Evolutionary conservation across 2,329 filamentous ascomycete genomes (phyloP).

Genomic region (Epichloe sylvatica): DNA sequence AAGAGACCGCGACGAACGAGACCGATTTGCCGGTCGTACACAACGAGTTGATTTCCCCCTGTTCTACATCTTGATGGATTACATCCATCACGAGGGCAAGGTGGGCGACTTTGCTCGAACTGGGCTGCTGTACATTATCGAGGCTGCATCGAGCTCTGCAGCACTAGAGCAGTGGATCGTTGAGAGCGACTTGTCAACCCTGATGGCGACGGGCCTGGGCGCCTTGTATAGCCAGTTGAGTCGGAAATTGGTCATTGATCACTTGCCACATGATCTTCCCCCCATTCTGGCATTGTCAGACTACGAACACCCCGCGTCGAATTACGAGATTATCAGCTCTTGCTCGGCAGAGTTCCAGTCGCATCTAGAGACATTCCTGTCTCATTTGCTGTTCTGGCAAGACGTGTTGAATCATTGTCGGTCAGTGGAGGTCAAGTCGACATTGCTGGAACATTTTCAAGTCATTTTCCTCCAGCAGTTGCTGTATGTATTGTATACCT

Average conservation of each 20-base stretch:
- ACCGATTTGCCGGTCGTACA: constrained; percentile 69
- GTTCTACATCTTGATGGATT: constrained; percentile 91
- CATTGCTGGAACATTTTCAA: constrained; percentile 90
- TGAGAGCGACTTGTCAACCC: constrained; percentile 85
- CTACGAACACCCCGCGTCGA: constrained; percentile 58
- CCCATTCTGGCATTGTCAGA: constrained; percentile 82
- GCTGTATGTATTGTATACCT: constrained; percentile 41
- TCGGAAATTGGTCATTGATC: constrained; percentile 69
- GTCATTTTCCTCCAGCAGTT: constrained; percentile 91
- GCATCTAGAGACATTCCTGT: constrained; percentile 88
- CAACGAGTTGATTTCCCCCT: constrained; percentile 83
- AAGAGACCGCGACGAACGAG: constrained; percentile 46
- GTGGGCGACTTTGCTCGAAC: constrained; percentile 94
- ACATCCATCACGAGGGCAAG: constrained; percentile 89
- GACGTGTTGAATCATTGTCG: constrained; percentile 93
- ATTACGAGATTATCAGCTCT: constrained; percentile 58
- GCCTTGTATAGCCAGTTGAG: constrained; percentile 54
- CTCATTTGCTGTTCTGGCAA: constrained; percentile 94
- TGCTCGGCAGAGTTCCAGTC: constrained; percentile 62
- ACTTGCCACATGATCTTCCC: constrained; percentile 61
- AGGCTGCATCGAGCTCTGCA: constrained; percentile 72
- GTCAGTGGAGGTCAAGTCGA: constrained; percentile 82
- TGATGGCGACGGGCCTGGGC: constrained; percentile 92
- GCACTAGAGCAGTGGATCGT: constrained; percentile 91
- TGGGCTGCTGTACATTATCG: constrained; percentile 87